Base-by-base conservation (phyloP, 2,329 filamentous ascomycete genomes). In the Zymoseptoria tritici region DNA sequence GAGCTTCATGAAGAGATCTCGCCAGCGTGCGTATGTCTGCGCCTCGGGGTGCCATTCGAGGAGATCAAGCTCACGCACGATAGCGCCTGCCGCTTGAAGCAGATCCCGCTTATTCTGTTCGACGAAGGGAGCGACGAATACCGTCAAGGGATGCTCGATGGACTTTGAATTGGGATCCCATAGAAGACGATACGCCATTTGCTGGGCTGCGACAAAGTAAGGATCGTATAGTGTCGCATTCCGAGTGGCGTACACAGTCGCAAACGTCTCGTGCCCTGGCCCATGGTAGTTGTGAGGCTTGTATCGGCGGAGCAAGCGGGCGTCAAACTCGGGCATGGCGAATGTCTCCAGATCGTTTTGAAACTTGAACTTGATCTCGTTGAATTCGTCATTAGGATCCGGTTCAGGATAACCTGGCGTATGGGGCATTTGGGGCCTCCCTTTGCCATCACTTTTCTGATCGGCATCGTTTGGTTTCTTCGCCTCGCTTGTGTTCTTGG, bases 1-100 rank as follows among this genome's bases (percentile, higher is more conserved):
- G 75, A 97, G 91, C 79, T 97, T 97, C 66, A 93, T 97, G 71
- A 97, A 97, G 62, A 66, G 55, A 29, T 66, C 64, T 24, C 54
- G 57, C 62, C 62, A 64, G 49, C 62, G 59, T 6, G 54, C 57
- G 31, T 63, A 64, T 7, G 59, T 60, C 9, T 59, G 42, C 49
- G 58, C 57, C 9, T 59, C 59, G 0, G 64, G 60, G 36, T 66
- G 62, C 36, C 60, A 64, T 11, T 60, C 56, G 5, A 66, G 56
- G 24, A 64, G 54, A 9, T 64, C 63, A 36, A 66, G 56, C 54
- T 66, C 64, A 3, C 59, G 59, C 20, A 66, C 64, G 22, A 64
- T 59, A 2, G 64, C 64, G 21, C 64, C 64, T n/a, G 64, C 58
- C 11, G 64, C 61, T 49, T 57, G 50, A 4, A 66, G 58, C 16